Percentiles rank a stretch among this genome's conserved stretches.
Evolutionary conservation across 306 rosid genomes (phyloP).

Genomic region (Rubus idaeus): DNA sequence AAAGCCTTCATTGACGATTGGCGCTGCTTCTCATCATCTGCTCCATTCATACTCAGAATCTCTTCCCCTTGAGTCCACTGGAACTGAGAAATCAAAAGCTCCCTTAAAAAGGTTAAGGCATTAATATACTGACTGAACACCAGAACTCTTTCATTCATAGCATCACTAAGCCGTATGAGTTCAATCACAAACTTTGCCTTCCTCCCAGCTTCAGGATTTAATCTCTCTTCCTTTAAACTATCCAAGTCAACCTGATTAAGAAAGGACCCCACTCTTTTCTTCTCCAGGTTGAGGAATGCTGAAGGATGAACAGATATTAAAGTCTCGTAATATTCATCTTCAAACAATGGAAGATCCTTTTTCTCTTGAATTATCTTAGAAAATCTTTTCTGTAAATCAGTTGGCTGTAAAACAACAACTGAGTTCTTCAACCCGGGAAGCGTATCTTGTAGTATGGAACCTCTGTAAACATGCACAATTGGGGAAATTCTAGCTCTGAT

Average conservation of each 20-base stretch:
- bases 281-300: conserved; percentile 21
- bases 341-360: conserved; percentile 13
- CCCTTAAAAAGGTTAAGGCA: conserved; percentile 41
- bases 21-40: conserved; percentile 30
- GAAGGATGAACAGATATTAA: conserved; percentile 63
- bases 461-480: conserved; percentile 50
- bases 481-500: conserved; percentile 37
- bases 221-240: conserved; percentile 5
- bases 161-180: conserved; percentile 41
- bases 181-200: conserved; percentile 47
- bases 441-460: conserved; percentile 43
- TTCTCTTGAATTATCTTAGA: conserved; percentile 5
- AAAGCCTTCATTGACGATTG: conserved; percentile 45
- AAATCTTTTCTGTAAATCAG: conserved; percentile 22
- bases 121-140: conserved; percentile 54
- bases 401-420: conserved; percentile 26
- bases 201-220: conserved; percentile 41
- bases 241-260: conserved; percentile 2
- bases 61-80: conserved; percentile 50
- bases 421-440: conserved; percentile 60
- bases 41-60: conserved; percentile 46
- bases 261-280: background rate
- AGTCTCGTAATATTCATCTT: conserved; percentile 38
- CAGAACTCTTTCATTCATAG: conserved; percentile 57
- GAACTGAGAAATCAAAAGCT: conserved; percentile 36